Evolutionary conservation across 2,329 filamentous ascomycete species (phyloP).

Genomic region (Ophiostoma sp.): DNA sequence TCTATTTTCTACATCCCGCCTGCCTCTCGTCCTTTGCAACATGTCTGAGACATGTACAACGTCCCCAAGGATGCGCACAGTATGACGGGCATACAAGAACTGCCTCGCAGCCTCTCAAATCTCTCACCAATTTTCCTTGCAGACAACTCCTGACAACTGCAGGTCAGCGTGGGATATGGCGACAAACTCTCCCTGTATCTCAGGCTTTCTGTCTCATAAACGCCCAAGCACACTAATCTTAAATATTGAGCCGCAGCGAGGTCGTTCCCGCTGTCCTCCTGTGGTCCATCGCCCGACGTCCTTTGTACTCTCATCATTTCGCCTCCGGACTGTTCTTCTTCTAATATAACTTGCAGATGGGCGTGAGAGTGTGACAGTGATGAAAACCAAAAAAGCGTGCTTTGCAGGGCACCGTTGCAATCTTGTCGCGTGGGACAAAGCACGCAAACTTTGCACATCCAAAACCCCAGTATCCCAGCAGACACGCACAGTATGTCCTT

Average conservation of each 20-base stretch:
- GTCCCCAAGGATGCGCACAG: background rate
- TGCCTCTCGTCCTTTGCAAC: slow-evolving; percentile 5
- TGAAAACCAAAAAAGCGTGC: background rate
- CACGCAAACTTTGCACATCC: background rate
- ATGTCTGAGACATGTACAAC: slow-evolving; percentile 3
- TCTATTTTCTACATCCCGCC: background rate
- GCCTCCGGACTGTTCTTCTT: background rate
- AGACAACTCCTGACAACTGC: background rate
- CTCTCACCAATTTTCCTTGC: background rate
- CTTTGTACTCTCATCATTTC: background rate
- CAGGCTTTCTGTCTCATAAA: background rate
- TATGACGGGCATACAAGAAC: background rate
- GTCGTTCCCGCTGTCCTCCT: background rate
- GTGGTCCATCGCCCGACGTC: background rate
- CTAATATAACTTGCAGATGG: background rate
- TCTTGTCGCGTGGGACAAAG: slow-evolving; percentile 16
- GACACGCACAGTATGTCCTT: background rate
- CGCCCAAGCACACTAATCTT: background rate
- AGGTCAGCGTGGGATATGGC: background rate
- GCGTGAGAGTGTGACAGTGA: background rate
- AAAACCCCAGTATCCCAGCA: background rate
- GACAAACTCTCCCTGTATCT: background rate
- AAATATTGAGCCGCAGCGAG: background rate
- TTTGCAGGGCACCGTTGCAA: background rate
- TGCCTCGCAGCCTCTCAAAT: background rate